A percentile compares a stretch with the other conserved stretches of the same genome.
phyloP scores from a whole-genome alignment of 495 filamentous ascomycete species.

The Penicillium fimorum region DNA sequence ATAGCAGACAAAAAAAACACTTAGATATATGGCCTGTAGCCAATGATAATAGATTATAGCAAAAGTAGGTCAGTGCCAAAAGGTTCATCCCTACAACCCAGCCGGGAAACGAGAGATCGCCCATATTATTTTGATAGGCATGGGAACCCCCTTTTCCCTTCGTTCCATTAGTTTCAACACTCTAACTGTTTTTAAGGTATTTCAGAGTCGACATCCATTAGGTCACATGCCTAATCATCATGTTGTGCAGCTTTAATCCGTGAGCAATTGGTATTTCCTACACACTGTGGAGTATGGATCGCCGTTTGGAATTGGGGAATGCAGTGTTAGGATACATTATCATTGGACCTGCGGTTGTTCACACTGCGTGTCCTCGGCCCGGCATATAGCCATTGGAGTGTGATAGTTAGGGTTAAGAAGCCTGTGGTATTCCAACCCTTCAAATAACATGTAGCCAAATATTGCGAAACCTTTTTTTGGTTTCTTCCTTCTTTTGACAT shows the following conservation, averaged over 20 bases:
- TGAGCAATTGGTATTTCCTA: conserved; percentile 9
- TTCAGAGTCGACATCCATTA: background rate
- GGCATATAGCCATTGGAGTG: conserved; percentile 7
- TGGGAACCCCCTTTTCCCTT: conserved; percentile 7
- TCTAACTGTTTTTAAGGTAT: background rate
- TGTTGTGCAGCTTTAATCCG: background rate
- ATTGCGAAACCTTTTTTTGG: background rate
- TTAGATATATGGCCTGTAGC: background rate
- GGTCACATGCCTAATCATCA: background rate
- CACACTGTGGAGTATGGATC: conserved; percentile 35
- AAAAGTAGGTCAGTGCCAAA: background rate
- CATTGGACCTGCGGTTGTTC: conserved; percentile 22
- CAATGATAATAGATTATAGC: conserved; percentile 4
- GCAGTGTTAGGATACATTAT: conserved; percentile 10
- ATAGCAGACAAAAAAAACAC: background rate
- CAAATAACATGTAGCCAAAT: background rate
- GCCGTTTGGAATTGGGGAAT: conserved; percentile 18
- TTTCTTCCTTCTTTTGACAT: background rate
- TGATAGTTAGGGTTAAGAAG: conserved; percentile 5
- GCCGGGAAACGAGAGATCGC: conserved; percentile 16
- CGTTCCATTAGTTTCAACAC: background rate
- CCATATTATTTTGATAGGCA: conserved; percentile 19
- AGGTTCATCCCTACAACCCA: conserved; percentile 1
- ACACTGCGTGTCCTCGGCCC: conserved; percentile 13
- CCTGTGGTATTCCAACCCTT: background rate